Conservation (phyloP, 2,329 filamentous ascomycete species). For the Venturia nashicola region DNA sequence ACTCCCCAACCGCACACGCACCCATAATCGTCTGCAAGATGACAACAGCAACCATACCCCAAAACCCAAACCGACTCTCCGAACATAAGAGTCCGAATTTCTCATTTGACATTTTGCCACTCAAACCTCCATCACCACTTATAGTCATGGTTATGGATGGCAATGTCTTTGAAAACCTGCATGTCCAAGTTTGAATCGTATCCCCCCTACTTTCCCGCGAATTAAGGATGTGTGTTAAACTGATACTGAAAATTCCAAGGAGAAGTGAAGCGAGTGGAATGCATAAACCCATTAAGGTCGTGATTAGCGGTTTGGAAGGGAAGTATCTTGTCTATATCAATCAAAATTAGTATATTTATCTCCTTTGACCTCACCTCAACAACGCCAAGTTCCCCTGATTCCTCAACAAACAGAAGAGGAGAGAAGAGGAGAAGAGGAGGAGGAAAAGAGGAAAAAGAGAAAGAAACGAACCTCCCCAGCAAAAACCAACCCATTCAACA, state of each 20-base stretch:
- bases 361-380: too few relatives aligned
- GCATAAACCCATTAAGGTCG: slow-evolving; percentile 18
- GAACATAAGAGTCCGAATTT: slow-evolving; percentile 8
- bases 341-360: too few relatives aligned
- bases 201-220: slow-evolving; percentile 15
- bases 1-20: neutral
- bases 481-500: slow-evolving; percentile 25
- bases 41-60: slow-evolving; percentile 8
- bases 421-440: too few relatives aligned
- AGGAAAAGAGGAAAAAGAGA: too few relatives aligned
- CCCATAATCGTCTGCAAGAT: neutral
- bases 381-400: too few relatives aligned
- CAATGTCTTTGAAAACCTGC: slow-evolving; percentile 14
- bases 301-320: too few relatives aligned
- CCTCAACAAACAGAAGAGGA: too few relatives aligned
- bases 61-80: slow-evolving; percentile 10
- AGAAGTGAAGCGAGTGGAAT: slow-evolving; percentile 25
- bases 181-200: slow-evolving; percentile 27
- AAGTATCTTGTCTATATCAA: too few relatives aligned
- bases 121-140: neutral
- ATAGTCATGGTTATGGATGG: neutral
- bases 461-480: neutral
- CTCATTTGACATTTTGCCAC: slow-evolving; percentile 4
- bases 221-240: slow-evolving; percentile 24
- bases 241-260: slow-evolving; percentile 27